Evolutionary conservation across 371 early-diverging fungal species (phyloP).

Genomic region (Mortierella sp.): DNA sequence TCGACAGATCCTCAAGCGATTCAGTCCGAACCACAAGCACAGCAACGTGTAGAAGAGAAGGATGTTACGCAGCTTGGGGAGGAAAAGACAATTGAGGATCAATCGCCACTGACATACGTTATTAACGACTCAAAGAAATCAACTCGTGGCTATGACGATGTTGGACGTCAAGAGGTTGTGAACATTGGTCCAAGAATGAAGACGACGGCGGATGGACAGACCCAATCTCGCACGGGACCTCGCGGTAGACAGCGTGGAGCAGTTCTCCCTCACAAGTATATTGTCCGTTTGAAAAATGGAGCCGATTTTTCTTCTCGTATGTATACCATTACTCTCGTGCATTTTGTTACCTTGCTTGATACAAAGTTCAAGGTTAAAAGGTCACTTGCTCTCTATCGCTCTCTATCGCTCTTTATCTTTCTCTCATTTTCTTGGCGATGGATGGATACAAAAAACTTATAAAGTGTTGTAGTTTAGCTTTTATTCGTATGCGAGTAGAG

Average conservation of each 20-base stretch:
- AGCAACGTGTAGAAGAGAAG: not conserved
- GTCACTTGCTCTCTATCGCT: not conserved
- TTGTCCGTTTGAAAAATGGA: slow-evolving; percentile 45
- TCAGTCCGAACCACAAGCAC: not conserved
- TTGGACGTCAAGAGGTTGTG: slow-evolving; percentile 49
- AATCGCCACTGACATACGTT: slow-evolving; percentile 20
- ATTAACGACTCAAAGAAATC: slow-evolving; percentile 32
- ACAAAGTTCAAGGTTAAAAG: not conserved
- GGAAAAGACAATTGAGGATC: not conserved
- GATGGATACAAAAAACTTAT: too few relatives aligned
- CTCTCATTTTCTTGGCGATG: too few relatives aligned
- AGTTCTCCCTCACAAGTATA: slow-evolving; percentile 50
- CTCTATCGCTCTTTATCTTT: too few relatives aligned
- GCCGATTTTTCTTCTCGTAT: slow-evolving; percentile 33
- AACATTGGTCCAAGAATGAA: slow-evolving; percentile 41
- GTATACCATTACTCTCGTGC: not conserved
- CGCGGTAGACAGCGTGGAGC: slow-evolving; percentile 49
- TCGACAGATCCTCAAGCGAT: not conserved
- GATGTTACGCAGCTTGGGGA: not conserved
- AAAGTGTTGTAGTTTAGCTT: too few relatives aligned
- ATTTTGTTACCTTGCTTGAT: not conserved
- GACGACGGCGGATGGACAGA: slow-evolving; percentile 40
- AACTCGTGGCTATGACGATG: slow-evolving; percentile 37
- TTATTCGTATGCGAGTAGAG: not conserved
- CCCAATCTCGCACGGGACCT: slow-evolving; percentile 31